Evolutionary conservation across 176 grass and related monocot species (phyloP).

Genomic region (Oryza officinalis): DNA sequence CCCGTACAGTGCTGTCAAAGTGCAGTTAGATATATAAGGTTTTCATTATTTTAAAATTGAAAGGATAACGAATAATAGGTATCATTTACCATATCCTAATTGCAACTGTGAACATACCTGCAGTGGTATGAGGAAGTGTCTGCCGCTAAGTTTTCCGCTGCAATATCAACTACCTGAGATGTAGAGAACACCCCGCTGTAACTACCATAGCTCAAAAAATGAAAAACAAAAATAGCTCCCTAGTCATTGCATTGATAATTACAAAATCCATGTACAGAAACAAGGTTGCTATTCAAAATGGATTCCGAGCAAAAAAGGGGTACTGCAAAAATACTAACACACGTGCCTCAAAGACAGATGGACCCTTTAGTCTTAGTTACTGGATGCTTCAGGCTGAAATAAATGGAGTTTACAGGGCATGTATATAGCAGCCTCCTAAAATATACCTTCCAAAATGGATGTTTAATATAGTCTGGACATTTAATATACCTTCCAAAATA

Average conservation of each 20-base stretch:
- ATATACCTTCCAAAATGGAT: background rate
- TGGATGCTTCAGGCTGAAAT: background rate
- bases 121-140: slow-evolving; percentile 93
- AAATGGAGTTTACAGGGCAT: background rate
- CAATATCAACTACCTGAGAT: slow-evolving; percentile 67
- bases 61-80: background rate
- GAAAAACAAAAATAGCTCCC: background rate
- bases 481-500: background rate
- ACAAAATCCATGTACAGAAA: background rate
- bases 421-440: background rate
- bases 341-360: background rate
- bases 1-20: slow-evolving; percentile 57
- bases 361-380: background rate
- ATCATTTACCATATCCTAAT: slow-evolving; percentile 9
- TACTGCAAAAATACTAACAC: background rate
- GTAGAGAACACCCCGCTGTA: slow-evolving; percentile 11
- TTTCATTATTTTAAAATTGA: background rate
- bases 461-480: background rate
- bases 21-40: background rate
- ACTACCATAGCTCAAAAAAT: slow-evolving; percentile 10
- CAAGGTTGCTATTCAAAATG: background rate
- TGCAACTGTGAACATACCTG: slow-evolving; percentile 59
- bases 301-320: background rate
- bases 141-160: slow-evolving; percentile 63
- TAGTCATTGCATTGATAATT: background rate